Conservation (phyloP, 116 monocot genomes). For the Cymodocea nodosa region DNA sequence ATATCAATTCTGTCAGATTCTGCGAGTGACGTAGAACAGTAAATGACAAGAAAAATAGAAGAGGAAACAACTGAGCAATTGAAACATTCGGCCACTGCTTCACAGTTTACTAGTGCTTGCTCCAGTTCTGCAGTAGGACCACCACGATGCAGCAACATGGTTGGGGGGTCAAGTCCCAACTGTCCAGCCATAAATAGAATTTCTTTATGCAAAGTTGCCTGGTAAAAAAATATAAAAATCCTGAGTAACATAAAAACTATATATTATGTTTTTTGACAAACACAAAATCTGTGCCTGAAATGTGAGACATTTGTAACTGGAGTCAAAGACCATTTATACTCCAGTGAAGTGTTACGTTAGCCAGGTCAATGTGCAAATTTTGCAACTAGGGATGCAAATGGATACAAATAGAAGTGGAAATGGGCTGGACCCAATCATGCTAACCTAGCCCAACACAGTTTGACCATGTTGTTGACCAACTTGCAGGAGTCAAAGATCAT, state of each 20-base stretch:
- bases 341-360: no score
- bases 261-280: not conserved
- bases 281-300: not conserved
- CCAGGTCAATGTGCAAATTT: no score
- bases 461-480: no score
- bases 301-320: not conserved
- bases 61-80: conserved; percentile 49
- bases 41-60: conserved; percentile 49
- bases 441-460: no score
- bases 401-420: no score
- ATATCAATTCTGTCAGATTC: conserved; percentile 33
- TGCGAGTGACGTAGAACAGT: conserved; percentile 58
- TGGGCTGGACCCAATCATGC: no score
- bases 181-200: conserved; percentile 97
- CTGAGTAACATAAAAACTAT: not conserved
- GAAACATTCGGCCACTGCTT: conserved; percentile 73
- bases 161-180: conserved; percentile 84
- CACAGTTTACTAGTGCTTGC: conserved; percentile 61
- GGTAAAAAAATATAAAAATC: conserved; percentile 5
- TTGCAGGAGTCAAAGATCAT: no score
- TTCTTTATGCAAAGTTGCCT: conserved; percentile 83
- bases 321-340: no score
- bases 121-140: conserved; percentile 54
- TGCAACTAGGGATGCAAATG: no score
- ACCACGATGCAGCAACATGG: conserved; percentile 55